Percentiles rank a stretch among this genome's conserved stretches.
These are phyloP conservation scores for Tilletia caries DNA, from an alignment of 1,284 basidiomycete genomes.

Conservation along the genomic window DNA sequence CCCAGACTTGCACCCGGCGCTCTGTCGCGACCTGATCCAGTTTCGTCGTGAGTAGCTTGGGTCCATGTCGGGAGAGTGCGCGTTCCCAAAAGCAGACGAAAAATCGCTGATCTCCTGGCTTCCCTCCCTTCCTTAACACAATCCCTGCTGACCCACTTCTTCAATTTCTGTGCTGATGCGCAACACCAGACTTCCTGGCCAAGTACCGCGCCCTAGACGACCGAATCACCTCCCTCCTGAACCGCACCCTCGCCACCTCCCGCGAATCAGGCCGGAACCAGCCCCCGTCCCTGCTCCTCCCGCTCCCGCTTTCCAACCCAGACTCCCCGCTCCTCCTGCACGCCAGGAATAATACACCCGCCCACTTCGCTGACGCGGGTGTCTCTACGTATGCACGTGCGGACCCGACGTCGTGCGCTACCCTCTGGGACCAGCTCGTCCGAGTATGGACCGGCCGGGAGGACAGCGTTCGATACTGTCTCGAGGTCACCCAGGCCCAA, in stretches of 20 bases:
- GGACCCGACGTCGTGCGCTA: conserved; percentile 27
- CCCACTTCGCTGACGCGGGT: conserved; percentile 29
- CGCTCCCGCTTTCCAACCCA: conserved; percentile 15
- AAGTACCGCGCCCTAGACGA: conserved; percentile 46
- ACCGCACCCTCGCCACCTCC: conserved; percentile 37
- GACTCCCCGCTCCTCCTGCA: neutral
- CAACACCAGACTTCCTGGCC: conserved; percentile 7
- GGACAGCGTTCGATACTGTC: conserved; percentile 41
- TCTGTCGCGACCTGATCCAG: neutral
- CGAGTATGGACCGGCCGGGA: conserved; percentile 44
- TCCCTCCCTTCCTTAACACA: too few relatives aligned
- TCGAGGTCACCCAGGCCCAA: conserved; percentile 26
- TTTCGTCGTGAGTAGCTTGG: conserved; percentile 3
- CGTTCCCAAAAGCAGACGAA: too few relatives aligned
- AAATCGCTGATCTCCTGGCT: too few relatives aligned
- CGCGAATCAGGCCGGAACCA: conserved; percentile 33
- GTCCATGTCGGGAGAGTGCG: too few relatives aligned
- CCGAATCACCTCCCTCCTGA: conserved; percentile 41
- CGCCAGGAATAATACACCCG: neutral
- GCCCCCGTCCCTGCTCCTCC: conserved; percentile 37
- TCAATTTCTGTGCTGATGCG: neutral
- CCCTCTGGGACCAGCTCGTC: conserved; percentile 41
- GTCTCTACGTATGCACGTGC: conserved; percentile 36
- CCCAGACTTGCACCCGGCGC: neutral
- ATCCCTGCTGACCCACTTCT: neutral